Conservation (phyloP, 805 yeast species). For the Ogataea populi-albae region DNA sequence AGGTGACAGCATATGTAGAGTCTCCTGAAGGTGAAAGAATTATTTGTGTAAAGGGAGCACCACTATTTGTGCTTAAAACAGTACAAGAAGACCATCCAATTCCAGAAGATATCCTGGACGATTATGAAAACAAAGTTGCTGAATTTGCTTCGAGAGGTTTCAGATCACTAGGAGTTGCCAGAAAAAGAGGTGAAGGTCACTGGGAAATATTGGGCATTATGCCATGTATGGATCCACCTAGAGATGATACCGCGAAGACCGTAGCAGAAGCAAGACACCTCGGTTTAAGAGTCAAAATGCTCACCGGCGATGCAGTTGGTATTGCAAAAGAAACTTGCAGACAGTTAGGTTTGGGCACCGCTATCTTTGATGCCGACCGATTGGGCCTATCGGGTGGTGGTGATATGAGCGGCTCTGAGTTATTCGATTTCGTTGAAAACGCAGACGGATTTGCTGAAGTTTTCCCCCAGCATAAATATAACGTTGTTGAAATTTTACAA, state of each 20-base stretch:
- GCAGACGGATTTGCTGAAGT: conserved; percentile 99
- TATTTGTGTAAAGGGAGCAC: conserved; percentile 97
- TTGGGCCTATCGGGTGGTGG: conserved; percentile 91
- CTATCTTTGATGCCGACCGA: conserved; percentile 95
- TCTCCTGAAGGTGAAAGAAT: conserved; percentile 95
- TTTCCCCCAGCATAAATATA: conserved; percentile 97
- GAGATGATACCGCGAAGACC: conserved; percentile 96
- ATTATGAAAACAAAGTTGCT: conserved; percentile 95
- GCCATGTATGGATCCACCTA: conserved; percentile 99
- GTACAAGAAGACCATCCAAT: conserved; percentile 96
- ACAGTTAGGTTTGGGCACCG: conserved; percentile 94
- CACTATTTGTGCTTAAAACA: conserved; percentile 92
- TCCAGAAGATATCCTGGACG: conserved; percentile 89
- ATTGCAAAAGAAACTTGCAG: conserved; percentile 98
- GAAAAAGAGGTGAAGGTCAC: conserved; percentile 97
- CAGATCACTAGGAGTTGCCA: conserved; percentile 97
- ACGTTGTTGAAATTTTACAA: conserved; percentile 93
- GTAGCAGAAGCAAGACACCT: conserved; percentile 85
- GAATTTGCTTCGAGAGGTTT: conserved; percentile 98
- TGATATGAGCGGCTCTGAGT: conserved; percentile 95
- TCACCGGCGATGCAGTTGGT: conserved; percentile 99
- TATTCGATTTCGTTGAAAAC: conserved; percentile 94
- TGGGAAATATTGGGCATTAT: conserved; percentile 97
- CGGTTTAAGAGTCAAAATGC: conserved; percentile 95
- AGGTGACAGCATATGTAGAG: conserved; percentile 91